phyloP scores from a whole-genome alignment of 1,139 yeast genomes.

The Hemisphaericaspora xylofermentans region DNA sequence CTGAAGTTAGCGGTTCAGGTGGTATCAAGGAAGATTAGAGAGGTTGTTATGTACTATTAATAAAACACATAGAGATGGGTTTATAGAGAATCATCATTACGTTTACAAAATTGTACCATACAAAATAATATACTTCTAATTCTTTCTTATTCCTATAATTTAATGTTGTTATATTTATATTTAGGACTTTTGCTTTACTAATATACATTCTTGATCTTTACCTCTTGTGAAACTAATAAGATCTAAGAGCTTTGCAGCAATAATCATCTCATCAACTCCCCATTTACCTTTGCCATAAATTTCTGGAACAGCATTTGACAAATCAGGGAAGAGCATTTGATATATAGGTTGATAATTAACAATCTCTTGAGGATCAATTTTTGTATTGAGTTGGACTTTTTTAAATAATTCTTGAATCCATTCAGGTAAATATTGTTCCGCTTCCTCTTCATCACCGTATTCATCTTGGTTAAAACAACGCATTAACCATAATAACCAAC shows the following conservation, averaged over 20 bases:
- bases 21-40: conserved; percentile 85
- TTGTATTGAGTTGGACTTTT: conserved; percentile 32
- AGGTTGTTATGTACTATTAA: neutral
- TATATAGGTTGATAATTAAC: conserved; percentile 55
- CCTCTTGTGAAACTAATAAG: conserved; percentile 58
- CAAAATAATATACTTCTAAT: neutral
- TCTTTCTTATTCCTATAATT: no score
- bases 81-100: no score
- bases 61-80: no score
- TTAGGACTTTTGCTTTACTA: conserved; percentile 29
- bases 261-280: conserved; percentile 58
- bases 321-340: conserved; percentile 53
- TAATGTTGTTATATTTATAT: neutral
- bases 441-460: conserved; percentile 27
- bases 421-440: conserved; percentile 43
- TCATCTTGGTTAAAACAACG: conserved; percentile 51
- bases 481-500: conserved; percentile 61
- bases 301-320: conserved; percentile 58
- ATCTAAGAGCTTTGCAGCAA: conserved; percentile 62
- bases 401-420: conserved; percentile 51
- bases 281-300: conserved; percentile 60
- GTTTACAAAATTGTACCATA: neutral
- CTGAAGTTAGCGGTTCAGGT: conserved; percentile 85
- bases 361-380: conserved; percentile 51
- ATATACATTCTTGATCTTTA: conserved; percentile 58